Evolutionary conservation across 768 basidiomycete species (phyloP), one percentile per base, ranked within the genome.

Genomic region (Sutorius australiensis): DNA sequence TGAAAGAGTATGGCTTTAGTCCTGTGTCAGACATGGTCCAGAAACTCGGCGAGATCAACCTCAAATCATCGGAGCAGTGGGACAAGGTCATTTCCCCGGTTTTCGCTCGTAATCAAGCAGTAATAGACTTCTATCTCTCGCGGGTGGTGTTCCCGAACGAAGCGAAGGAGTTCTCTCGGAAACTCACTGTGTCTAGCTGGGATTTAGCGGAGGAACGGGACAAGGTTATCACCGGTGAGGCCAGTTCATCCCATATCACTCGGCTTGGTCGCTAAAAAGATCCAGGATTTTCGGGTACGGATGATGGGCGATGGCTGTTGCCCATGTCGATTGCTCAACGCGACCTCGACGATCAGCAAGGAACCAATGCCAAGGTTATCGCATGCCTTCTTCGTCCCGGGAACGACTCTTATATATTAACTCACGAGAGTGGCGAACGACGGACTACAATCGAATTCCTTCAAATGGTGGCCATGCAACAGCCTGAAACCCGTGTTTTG

Each of bases 311-410:
- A 12, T 78, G 78, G 50, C 58, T 65, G 14, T 48, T 73, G 5
- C 74, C 74, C 1, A 54, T 53, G 2, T 66, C 71, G 1, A 70
- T 75, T 2, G 21, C 40, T 14, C 70, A 72, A 39, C 41, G 24
- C 10, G 69, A 71, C 17, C 53, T 49, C 3, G 47, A 56, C 6
- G 56, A 57, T 9, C 69, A 70, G 33, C 27, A 40, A 5, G 64
- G 70, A 30, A 79, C 77, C 36, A 79, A 79, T 46, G 81, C 81
- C 0, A 67, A 60, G 55, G 55, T 64, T 38, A 56, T 72, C 9
- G 40, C 56, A 1, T 62, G 65, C 24, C 60, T 72, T n/a, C 51
- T 73, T 6, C 67, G 46, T 19, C 53, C 55, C 37, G 48, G 65
- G 53, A 50, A 51, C 10, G 19, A 53, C 52, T 32, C 48, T 53